phyloP scores from a whole-genome alignment of 2,329 filamentous ascomycete genomes.

The Fusarium sp. region DNA sequence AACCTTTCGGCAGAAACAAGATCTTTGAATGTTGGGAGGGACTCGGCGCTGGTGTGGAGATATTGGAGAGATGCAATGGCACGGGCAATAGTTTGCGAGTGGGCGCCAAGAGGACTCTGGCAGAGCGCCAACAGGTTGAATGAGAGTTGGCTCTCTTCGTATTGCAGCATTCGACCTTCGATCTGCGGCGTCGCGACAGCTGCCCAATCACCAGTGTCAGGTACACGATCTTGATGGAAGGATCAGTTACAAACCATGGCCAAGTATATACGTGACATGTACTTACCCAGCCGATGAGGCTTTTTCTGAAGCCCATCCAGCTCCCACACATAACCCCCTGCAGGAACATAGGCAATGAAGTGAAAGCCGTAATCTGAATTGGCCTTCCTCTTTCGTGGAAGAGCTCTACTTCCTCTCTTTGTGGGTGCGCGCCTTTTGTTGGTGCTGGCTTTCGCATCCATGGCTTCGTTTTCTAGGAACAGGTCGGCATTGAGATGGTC shows the following conservation, averaged over 20 bases:
- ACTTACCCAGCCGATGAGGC: slow-evolving; percentile 63
- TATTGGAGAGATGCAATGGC: slow-evolving; percentile 57
- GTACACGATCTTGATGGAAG: slow-evolving; percentile 25
- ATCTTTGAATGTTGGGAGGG: slow-evolving; percentile 37
- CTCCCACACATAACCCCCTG: slow-evolving; percentile 83
- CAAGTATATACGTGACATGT: too few species aligned
- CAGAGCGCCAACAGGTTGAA: slow-evolving; percentile 85
- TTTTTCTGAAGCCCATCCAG: slow-evolving; percentile 85
- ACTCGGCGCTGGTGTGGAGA: slow-evolving; percentile 54
- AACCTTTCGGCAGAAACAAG: slow-evolving; percentile 42
- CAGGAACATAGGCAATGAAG: slow-evolving; percentile 89
- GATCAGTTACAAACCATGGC: slow-evolving; percentile 11
- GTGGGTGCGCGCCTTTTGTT: slow-evolving; percentile 51
- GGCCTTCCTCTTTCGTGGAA: slow-evolving; percentile 54
- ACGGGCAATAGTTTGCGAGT: slow-evolving; percentile 62
- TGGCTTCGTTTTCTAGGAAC: slow-evolving; percentile 69
- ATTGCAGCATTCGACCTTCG: slow-evolving; percentile 74
- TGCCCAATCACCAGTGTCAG: slow-evolving; percentile 70
- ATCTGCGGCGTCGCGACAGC: slow-evolving; percentile 74
- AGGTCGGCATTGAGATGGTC: slow-evolving; percentile 82
- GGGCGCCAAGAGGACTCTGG: slow-evolving; percentile 69
- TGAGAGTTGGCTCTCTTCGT: slow-evolving; percentile 74
- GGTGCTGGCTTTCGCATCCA: slow-evolving; percentile 53
- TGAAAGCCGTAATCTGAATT: slow-evolving; percentile 79
- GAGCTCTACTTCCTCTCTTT: slow-evolving; percentile 54